Conservation (phyloP, 2,329 filamentous ascomycete genomes). For the Penicillium rolfsii region DNA sequence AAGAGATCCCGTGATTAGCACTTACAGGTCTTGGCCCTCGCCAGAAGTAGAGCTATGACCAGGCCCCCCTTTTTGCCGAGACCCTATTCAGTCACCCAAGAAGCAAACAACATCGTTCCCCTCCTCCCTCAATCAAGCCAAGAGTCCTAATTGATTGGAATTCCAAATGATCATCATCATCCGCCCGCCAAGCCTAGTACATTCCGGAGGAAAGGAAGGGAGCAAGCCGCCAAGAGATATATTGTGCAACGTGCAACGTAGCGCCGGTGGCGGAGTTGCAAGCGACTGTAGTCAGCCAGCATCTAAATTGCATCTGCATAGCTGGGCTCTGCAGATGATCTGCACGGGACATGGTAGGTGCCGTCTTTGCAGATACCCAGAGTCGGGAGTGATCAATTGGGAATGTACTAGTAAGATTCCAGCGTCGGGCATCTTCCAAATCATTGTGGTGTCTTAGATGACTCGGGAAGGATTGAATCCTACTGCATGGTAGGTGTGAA, state of each 20-base stretch:
- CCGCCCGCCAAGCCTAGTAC: neutral
- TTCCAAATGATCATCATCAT: neutral
- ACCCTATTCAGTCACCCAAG: too few species aligned
- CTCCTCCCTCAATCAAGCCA: neutral
- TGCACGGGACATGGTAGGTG: constrained; percentile 1
- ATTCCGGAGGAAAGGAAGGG: neutral
- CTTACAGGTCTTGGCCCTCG: neutral
- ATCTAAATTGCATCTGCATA: neutral
- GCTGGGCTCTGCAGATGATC: constrained; percentile 9
- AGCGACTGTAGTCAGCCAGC: neutral
- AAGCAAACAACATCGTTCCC: neutral
- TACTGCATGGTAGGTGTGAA: too few species aligned
- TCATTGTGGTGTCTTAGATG: too few species aligned
- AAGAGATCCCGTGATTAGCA: neutral
- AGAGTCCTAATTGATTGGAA: neutral
- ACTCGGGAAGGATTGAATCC: too few species aligned
- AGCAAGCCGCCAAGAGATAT: neutral
- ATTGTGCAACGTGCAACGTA: neutral
- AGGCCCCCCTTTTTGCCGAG: neutral
- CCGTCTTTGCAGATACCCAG: constrained; percentile 8
- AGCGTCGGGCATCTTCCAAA: too few species aligned
- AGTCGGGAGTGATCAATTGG: neutral
- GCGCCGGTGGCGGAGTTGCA: neutral
- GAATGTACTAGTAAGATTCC: too few species aligned
- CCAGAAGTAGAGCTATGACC: neutral